Conservation (phyloP, 2,329 filamentous ascomycete genomes). For the Sclerotinia subarctica region DNA sequence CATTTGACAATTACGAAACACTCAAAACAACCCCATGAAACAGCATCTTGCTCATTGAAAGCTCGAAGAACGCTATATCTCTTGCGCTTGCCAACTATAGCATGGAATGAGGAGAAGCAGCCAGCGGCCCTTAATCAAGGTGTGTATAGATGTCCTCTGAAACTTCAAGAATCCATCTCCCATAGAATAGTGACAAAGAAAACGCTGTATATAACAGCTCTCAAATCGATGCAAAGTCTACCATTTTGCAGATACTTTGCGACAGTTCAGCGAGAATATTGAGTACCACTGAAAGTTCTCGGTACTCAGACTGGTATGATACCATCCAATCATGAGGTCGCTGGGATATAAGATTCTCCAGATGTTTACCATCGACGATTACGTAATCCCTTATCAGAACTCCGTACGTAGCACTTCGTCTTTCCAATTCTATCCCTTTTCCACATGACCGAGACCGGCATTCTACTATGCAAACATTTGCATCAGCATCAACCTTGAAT, state of each 20-base stretch:
- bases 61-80: neutral
- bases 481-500: neutral
- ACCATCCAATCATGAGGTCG: too few species aligned
- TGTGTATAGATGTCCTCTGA: neutral
- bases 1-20: neutral
- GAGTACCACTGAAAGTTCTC: neutral
- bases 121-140: neutral
- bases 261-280: neutral
- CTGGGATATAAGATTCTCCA: too few species aligned
- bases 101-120: neutral
- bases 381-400: too few species aligned
- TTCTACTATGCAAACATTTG: neutral
- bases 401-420: too few species aligned
- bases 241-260: neutral
- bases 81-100: neutral
- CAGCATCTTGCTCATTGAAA: neutral
- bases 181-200: neutral
- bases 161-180: neutral
- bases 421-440: too few species aligned
- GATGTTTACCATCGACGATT: too few species aligned
- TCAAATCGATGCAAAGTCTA: neutral
- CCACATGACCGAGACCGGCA: neutral
- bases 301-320: neutral
- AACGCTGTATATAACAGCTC: neutral
- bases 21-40: neutral